Percentiles rank a stretch among this genome's conserved stretches.
Evolutionary conservation across 2,329 filamentous ascomycete species (phyloP).

Genomic region (Epichloe festucae): DNA sequence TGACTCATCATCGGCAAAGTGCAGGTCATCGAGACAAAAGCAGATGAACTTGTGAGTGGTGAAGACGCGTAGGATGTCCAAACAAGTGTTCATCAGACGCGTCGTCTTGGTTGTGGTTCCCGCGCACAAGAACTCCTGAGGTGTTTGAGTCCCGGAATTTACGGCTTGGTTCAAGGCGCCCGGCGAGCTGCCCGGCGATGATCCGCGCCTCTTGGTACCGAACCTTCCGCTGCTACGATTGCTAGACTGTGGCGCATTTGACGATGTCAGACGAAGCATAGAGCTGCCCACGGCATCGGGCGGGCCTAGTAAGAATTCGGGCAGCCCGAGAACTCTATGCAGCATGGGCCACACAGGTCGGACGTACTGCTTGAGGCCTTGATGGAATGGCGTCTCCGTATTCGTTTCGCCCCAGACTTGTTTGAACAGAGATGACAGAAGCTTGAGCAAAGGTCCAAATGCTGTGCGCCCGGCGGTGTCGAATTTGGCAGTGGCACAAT

Average conservation of each 20-base stretch:
- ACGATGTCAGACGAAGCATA: conserved; percentile 2
- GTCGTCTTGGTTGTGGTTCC: conserved; percentile 50
- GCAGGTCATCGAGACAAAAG: conserved; percentile 77
- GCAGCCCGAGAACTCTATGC: conserved; percentile 47
- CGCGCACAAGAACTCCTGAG: conserved; percentile 46
- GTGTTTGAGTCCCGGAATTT: conserved; percentile 33
- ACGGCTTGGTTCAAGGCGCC: conserved; percentile 18
- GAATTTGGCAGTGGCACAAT: conserved; percentile 54
- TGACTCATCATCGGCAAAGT: conserved; percentile 82
- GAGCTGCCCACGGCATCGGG: conserved; percentile 21
- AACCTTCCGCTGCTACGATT: conserved; percentile 19
- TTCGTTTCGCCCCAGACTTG: conserved; percentile 56
- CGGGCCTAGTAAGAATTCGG: conserved; percentile 54
- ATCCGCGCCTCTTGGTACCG: conserved; percentile 30
- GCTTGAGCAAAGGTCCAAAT: conserved; percentile 49
- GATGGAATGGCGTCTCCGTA: conserved; percentile 51
- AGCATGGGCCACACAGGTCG: conserved; percentile 52
- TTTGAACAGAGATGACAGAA: conserved; percentile 53
- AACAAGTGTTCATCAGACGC: conserved; percentile 73
- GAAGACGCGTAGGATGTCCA: conserved; percentile 74
- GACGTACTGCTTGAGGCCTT: conserved; percentile 47
- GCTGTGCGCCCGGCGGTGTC: conserved; percentile 47
- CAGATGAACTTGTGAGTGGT: conserved; percentile 78
- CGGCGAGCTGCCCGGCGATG: conserved; percentile 35
- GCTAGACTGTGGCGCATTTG: neutral